Evolutionary conservation across 805 yeast species (phyloP), one percentile per base, ranked within the genome.

Genomic region (Candida corydali): DNA sequence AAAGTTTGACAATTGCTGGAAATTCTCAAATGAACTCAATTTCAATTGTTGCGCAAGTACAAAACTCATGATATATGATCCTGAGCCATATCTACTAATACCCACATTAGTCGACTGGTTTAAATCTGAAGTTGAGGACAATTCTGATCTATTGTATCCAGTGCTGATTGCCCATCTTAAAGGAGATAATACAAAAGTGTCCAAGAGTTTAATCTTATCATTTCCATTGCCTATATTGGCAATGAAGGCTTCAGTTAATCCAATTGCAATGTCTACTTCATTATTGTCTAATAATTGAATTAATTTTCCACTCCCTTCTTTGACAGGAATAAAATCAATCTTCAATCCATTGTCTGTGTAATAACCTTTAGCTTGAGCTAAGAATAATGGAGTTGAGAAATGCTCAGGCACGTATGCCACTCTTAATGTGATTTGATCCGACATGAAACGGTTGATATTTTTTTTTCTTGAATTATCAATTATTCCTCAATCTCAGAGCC

Each of bases 381-480:
- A 76, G 42, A 78, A 78, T 45, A 88, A 64, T 4, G 96, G 96
- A 0, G 96, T 84, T 26, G 93, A 80, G 52, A 87, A 89, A 55
- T 89, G 97, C 59, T 88, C 96, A 2, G 96, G 96, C 36, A 88
- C 79, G 61, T 76, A 84, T 2, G 96, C 97, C 19, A 88, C 83
- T 51, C 57, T 76, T 20, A 79, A 46, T 26, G 20, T 36, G 8
- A 27, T 9, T 9, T 10, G 10, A 11, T 25, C 15, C 10, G n/a
- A 25, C 27, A 25, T 25, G 8, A 11, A 6, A 25, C 7, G 7
- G n/a, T n/a, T n/a, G n/a, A n/a, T n/a, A n/a, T n/a, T n/a, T n/a
- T n/a, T n/a, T n/a, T n/a, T n/a, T n/a, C n/a, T n/a, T n/a, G n/a
- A n/a, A n/a, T n/a, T n/a, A n/a, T n/a, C n/a, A n/a, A n/a, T n/a